phyloP scores from a whole-genome alignment of 2,329 filamentous ascomycete species.

The Trichoderma brevicompactum region DNA sequence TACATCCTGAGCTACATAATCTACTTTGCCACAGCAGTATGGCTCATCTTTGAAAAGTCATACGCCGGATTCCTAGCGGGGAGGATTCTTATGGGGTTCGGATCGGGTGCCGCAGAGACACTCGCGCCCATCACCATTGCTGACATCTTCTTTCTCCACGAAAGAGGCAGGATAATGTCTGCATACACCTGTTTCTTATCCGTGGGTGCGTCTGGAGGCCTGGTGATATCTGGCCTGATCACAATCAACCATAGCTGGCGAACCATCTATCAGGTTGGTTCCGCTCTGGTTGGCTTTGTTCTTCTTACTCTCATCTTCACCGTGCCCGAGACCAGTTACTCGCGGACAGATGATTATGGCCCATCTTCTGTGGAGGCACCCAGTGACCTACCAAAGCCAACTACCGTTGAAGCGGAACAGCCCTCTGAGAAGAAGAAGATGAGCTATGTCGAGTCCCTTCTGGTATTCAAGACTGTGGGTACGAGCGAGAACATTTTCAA shows the following conservation, averaged over 20 bases:
- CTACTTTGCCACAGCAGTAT: slow-evolving; percentile 48
- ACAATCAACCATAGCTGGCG: slow-evolving; percentile 55
- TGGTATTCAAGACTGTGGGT: slow-evolving; percentile 46
- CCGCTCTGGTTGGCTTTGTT: slow-evolving; percentile 54
- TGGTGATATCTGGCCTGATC: slow-evolving; percentile 53
- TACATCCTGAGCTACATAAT: slow-evolving; percentile 51
- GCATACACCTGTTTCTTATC: slow-evolving; percentile 49
- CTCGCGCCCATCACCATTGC: slow-evolving; percentile 56
- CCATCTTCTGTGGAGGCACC: slow-evolving; percentile 25
- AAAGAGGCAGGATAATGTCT: slow-evolving; percentile 57
- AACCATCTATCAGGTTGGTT: slow-evolving; percentile 56
- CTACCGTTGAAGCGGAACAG: slow-evolving; percentile 22
- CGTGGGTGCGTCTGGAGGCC: slow-evolving; percentile 48
- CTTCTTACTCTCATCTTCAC: slow-evolving; percentile 56
- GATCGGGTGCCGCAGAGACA: slow-evolving; percentile 57
- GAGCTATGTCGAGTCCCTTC: slow-evolving; percentile 43
- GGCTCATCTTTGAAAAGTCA: slow-evolving; percentile 49
- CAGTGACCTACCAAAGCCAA: slow-evolving; percentile 19
- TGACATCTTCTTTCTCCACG: slow-evolving; percentile 62
- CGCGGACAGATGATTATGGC: slow-evolving; percentile 36
- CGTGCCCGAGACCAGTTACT: slow-evolving; percentile 60
- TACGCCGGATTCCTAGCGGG: slow-evolving; percentile 51
- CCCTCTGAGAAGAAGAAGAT: slow-evolving; percentile 32
- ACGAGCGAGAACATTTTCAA: slow-evolving; percentile 53
- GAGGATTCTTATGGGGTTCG: slow-evolving; percentile 57